A percentile compares a stretch with the other conserved stretches of the same genome.
phyloP scores from a whole-genome alignment of 2,329 filamentous ascomycete genomes.

The Ophiosphaerella narmari region DNA sequence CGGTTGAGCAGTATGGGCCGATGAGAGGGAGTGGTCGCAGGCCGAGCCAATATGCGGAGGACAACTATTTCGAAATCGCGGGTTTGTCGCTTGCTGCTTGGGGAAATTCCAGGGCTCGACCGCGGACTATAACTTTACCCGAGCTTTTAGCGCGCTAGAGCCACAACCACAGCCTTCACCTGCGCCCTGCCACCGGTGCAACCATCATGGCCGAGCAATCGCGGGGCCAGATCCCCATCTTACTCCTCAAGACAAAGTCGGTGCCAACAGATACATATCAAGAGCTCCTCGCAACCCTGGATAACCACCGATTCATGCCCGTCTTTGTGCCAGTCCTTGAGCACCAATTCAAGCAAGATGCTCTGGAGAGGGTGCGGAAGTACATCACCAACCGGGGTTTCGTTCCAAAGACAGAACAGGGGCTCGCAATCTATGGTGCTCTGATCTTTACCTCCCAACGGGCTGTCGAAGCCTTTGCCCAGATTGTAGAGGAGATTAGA shows the following conservation, averaged over 20 bases:
- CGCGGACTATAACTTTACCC: slow-evolving; percentile 28
- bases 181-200: neutral
- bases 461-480: slow-evolving; percentile 77
- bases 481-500: slow-evolving; percentile 62
- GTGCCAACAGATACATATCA: slow-evolving; percentile 73
- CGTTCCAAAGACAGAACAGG: slow-evolving; percentile 19
- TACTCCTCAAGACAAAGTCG: slow-evolving; percentile 80
- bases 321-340: slow-evolving; percentile 77
- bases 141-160: slow-evolving; percentile 13
- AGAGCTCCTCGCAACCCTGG: slow-evolving; percentile 62
- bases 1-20: slow-evolving; percentile 1
- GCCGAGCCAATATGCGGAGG: slow-evolving; percentile 15
- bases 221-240: slow-evolving; percentile 56
- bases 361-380: slow-evolving; percentile 58
- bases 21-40: neutral
- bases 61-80: slow-evolving; percentile 19
- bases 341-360: slow-evolving; percentile 67
- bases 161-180: neutral
- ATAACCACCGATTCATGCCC: slow-evolving; percentile 61
- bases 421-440: slow-evolving; percentile 65
- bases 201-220: slow-evolving; percentile 28
- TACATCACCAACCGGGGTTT: slow-evolving; percentile 56
- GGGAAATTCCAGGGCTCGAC: slow-evolving; percentile 28
- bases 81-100: slow-evolving; percentile 16
- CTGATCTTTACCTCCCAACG: slow-evolving; percentile 84